Evolutionary conservation across 345 rosid genomes (phyloP).

Genomic region (Boechera stricta): DNA sequence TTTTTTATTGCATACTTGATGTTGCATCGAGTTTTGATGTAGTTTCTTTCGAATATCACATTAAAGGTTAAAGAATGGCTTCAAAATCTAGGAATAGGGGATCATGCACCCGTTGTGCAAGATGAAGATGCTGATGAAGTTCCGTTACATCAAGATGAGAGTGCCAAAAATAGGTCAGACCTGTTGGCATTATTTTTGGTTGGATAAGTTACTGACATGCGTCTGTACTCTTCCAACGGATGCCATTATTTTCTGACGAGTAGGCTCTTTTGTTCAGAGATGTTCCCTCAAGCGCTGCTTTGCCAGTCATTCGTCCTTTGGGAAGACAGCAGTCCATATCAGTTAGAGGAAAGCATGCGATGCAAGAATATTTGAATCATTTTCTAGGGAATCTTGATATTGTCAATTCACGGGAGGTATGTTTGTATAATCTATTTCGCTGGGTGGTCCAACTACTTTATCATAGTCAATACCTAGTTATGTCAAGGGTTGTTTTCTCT

Average conservation of each 20-base stretch:
- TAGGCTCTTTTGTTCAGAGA: conserved; percentile 70
- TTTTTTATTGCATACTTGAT: conserved; percentile 32
- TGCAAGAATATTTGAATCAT: conserved; percentile 92
- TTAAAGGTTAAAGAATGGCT: conserved; percentile 99
- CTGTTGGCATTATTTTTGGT: conserved; percentile 21
- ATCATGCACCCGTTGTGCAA: conserved; percentile 66
- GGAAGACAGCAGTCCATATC: conserved; percentile 94
- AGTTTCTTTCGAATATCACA: conserved; percentile 52
- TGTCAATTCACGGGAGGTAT: conserved; percentile 94
- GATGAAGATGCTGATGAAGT: conserved; percentile 87
- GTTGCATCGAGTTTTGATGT: conserved; percentile 53
- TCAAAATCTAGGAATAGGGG: conserved; percentile 99
- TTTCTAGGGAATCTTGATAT: conserved; percentile 95
- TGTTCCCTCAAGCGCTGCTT: conserved; percentile 98
- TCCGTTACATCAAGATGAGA: conserved; percentile 76
- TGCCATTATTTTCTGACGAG: conserved; percentile 26
- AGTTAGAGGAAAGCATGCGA: conserved; percentile 88
- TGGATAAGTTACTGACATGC: conserved; percentile 16
- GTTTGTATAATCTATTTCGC: conserved; percentile 22
- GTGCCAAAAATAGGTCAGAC: conserved; percentile 74
- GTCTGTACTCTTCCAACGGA: conserved; percentile 3
- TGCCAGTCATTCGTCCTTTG: conserved; percentile 89
- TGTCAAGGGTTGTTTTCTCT: conserved; percentile 34
- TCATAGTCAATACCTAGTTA: conserved; percentile 28
- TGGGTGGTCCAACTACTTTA: conserved; percentile 18